phyloP scores from a whole-genome alignment of 2,329 filamentous ascomycete species.

The Aureobasidium sp. region DNA sequence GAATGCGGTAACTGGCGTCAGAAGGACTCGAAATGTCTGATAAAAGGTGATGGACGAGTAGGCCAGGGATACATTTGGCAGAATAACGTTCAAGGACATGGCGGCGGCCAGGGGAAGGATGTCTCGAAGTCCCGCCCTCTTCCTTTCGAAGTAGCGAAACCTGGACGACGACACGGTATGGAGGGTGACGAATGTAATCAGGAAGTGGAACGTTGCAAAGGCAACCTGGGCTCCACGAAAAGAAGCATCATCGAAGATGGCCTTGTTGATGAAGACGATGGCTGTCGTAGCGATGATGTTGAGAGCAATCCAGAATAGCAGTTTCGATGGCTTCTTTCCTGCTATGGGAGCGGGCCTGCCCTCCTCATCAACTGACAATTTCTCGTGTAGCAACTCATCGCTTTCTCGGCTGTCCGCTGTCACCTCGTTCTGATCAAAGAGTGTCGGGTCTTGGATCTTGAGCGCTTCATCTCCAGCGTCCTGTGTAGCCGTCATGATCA shows the following conservation, averaged over 20 bases:
- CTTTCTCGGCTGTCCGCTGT: neutral
- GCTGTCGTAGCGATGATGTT: constrained; percentile 18
- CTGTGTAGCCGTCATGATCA: neutral
- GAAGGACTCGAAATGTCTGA: constrained; percentile 60
- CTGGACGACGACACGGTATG: constrained; percentile 52
- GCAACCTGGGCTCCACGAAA: constrained; percentile 25
- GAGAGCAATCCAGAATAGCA: constrained; percentile 17
- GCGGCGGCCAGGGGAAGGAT: constrained; percentile 59
- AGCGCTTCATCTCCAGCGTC: neutral
- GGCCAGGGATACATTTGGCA: constrained; percentile 61
- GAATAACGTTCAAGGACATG: constrained; percentile 63
- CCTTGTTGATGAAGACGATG: constrained; percentile 20
- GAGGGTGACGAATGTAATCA: constrained; percentile 58
- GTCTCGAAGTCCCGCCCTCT: constrained; percentile 47
- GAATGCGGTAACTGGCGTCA: constrained; percentile 58
- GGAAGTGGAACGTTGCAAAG: constrained; percentile 66
- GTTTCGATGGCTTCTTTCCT: neutral
- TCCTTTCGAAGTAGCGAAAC: constrained; percentile 54
- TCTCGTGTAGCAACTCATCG: neutral
- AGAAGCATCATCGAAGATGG: constrained; percentile 17
- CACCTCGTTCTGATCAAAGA: neutral
- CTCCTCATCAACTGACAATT: constrained; percentile 2
- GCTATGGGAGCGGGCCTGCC: neutral
- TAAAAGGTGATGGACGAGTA: constrained; percentile 65
- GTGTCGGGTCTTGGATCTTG: neutral